These are phyloP conservation scores for Fusarium sp. DNA, from an alignment of 2,329 filamentous ascomycete species.

Conservation along the genomic window DNA sequence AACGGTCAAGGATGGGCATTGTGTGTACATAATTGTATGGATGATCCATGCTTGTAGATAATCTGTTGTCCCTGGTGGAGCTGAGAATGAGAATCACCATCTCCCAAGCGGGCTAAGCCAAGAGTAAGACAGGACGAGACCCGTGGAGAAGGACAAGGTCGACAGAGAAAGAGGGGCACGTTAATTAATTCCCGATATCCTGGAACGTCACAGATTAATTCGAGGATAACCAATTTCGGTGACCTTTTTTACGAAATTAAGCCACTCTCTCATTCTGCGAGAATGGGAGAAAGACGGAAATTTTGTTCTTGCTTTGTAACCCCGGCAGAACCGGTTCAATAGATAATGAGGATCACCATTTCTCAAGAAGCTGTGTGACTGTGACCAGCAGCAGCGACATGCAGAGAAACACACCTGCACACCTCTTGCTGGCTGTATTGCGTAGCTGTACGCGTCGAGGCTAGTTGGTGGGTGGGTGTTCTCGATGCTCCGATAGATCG, in stretches of 20 bases:
- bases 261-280: constrained; percentile 24
- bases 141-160: constrained; percentile 22
- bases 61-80: constrained; percentile 25
- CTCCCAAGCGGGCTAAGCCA: neutral
- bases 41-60: constrained; percentile 24
- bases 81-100: constrained; percentile 21
- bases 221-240: constrained; percentile 8
- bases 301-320: neutral
- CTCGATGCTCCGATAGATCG: constrained; percentile 35
- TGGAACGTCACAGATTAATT: constrained; percentile 39
- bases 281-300: neutral
- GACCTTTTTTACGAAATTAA: constrained; percentile 27
- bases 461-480: constrained; percentile 16
- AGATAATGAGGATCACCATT: constrained; percentile 5
- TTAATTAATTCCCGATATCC: constrained; percentile 39
- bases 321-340: constrained; percentile 31
- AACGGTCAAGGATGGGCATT: neutral
- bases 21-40: neutral
- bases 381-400: constrained; percentile 24
- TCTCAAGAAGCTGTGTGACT: constrained; percentile 22
- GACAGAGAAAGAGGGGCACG: constrained; percentile 12
- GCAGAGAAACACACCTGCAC: constrained; percentile 30
- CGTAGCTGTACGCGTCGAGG: constrained; percentile 8
- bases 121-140: constrained; percentile 16
- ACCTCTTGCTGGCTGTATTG: constrained; percentile 27